Conservation (phyloP, 306 rosid species). For the Canavalia ensiformis region DNA sequence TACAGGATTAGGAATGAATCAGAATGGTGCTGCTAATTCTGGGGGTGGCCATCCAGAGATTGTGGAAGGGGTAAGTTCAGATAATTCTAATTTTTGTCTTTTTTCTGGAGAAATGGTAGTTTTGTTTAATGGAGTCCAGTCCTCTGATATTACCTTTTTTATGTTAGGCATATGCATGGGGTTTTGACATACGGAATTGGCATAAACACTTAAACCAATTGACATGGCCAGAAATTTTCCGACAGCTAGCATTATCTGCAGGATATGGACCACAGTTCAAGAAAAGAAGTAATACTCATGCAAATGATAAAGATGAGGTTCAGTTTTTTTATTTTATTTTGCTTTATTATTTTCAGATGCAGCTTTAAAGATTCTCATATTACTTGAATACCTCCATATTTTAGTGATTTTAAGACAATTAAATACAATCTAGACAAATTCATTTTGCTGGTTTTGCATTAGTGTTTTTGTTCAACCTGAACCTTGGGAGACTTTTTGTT, state of each 20-base stretch:
- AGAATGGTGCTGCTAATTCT: slow-evolving; percentile 81
- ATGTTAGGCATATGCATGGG: slow-evolving; percentile 93
- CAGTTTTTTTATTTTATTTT: slow-evolving; percentile 25
- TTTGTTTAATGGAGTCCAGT: slow-evolving; percentile 21
- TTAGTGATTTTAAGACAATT: slow-evolving; percentile 23
- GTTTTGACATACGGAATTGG: slow-evolving; percentile 96
- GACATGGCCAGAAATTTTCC: slow-evolving; percentile 96
- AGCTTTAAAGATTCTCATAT: slow-evolving; percentile 9
- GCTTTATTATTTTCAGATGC: slow-evolving; percentile 16
- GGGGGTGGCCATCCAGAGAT: slow-evolving; percentile 98
- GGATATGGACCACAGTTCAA: slow-evolving; percentile 93
- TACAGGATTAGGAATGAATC: slow-evolving; percentile 82
- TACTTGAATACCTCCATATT: slow-evolving; percentile 28
- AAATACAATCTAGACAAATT: slow-evolving; percentile 20
- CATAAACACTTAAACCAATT: slow-evolving; percentile 84
- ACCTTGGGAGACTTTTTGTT: slow-evolving; percentile 41
- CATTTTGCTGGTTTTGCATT: slow-evolving; percentile 12
- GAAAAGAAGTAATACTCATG: slow-evolving; percentile 68
- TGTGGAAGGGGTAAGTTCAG: slow-evolving; percentile 86
- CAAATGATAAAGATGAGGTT: slow-evolving; percentile 84
- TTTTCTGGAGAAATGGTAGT: slow-evolving; percentile 6
- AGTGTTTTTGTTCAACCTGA: slow-evolving; percentile 24
- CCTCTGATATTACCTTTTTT: slow-evolving; percentile 33
- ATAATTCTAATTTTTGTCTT: slow-evolving; percentile 18
- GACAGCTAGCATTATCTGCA: slow-evolving; percentile 91